phyloP scores from a whole-genome alignment of 2,329 filamentous ascomycete species.

The Botrytis squamosa region DNA sequence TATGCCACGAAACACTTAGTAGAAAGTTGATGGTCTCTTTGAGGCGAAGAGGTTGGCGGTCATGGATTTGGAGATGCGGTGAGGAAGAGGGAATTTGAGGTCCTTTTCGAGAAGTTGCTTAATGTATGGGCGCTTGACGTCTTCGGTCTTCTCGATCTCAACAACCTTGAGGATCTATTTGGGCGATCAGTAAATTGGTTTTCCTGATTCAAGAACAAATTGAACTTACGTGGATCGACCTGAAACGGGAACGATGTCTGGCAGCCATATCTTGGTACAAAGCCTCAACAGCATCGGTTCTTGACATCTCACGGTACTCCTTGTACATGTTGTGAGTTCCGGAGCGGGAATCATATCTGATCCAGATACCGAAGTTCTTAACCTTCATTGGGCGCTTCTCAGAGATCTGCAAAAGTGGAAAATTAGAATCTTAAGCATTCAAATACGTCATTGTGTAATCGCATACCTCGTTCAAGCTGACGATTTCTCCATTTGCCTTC shows the following conservation, averaged over 20 bases:
- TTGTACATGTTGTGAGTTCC: slow-evolving; percentile 99
- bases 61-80: slow-evolving; percentile 81
- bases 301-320: slow-evolving; percentile 99
- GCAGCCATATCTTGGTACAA: slow-evolving; percentile 99
- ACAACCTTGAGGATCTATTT: slow-evolving; percentile 93
- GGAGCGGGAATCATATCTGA: slow-evolving; percentile 99
- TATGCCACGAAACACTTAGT: slow-evolving; percentile 50
- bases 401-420: slow-evolving; percentile 64
- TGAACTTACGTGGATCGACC: slow-evolving; percentile 90
- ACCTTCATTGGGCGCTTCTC: slow-evolving; percentile 99
- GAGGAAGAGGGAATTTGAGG: slow-evolving; percentile 97
- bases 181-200: slow-evolving; percentile 20
- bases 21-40: slow-evolving; percentile 95
- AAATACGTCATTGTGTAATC: slow-evolving; percentile 14
- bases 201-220: not conserved
- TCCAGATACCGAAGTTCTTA: slow-evolving; percentile 99
- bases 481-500: slow-evolving; percentile 99
- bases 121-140: slow-evolving; percentile 98
- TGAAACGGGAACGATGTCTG: slow-evolving; percentile 96
- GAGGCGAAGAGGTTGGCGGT: slow-evolving; percentile 91
- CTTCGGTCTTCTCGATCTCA: slow-evolving; percentile 91
- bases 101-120: slow-evolving; percentile 94
- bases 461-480: slow-evolving; percentile 91
- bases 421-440: slow-evolving; percentile 24
- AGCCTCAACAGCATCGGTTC: slow-evolving; percentile 90